Evolutionary conservation across 2,329 filamentous ascomycete genomes (phyloP), one percentile per base, ranked within the genome.

Genomic region (Monosporascus sp.): DNA sequence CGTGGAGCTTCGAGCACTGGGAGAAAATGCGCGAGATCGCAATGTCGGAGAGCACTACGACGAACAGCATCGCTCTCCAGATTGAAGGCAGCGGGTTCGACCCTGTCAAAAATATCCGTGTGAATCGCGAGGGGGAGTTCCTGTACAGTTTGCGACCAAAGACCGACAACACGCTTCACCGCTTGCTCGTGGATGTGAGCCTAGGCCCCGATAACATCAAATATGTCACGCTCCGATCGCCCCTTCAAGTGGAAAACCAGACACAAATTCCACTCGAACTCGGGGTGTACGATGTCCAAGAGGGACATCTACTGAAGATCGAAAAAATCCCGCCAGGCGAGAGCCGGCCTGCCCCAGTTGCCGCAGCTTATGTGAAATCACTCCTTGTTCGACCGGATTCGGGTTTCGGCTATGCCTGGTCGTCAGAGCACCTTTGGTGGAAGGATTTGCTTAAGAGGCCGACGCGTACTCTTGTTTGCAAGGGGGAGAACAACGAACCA

Each of bases 1-100:
- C 93, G 1, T 99, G 94, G 94, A 87, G 91, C 60, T 99, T 99
- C 59, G 94, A 99, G 71, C 91, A 97, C 61, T 94, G 93, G 74
- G 92, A 91, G 60, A 94, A 94, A 63, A 96, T 97, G 80, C 88
- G 94, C 71, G 94, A 99, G 72, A 96, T 88, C 49, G 78, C 99
- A 6, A 85, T 91, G 5, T 87, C 91, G 0, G 94, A 99, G 67
- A 88, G 85, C 7, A 88, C 85, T 55, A 86, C 86, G 49, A 88
- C 90, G 24, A 78, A 68, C 50, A 80, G 89, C 58, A 90, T 99
- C 41, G 86, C 88, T 14, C 81, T 97, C 36, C 85, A 87, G 55
- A 82, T 99, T 1, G 91, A 99, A 66, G 91, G 90, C 40, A 97
- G 93, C 64, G 94, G 92, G 0, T 99, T 99, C 64, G 92, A 99